Evolutionary conservation across 208 protist genomes (phyloP), one percentile per base, ranked within the genome.

Genomic region (Trypanosoma boissoni): DNA sequence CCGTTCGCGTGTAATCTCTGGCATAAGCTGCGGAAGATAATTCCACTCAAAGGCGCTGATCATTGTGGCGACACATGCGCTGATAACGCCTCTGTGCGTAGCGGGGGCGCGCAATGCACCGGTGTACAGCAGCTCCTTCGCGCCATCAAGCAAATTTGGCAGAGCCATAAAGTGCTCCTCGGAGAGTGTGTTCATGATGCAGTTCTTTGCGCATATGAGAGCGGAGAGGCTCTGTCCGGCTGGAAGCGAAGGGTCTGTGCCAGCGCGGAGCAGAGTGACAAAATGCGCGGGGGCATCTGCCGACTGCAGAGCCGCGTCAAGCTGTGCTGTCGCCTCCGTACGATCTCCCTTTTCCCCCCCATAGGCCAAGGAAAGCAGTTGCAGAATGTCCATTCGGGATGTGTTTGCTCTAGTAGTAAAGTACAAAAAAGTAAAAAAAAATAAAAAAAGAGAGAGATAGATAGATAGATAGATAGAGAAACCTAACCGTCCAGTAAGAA

Each of bases 181-280:
- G 12, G 69, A 60, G 5, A 91, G 61, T n/a, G 61, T 78, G 59
- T 87, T 61, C 43, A 86, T 45, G 28, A 95, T 58, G 26, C 66
- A 83, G 56, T 95, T 95, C 50, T 95, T 95, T 21, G 78, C 86
- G 61, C 83, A 92, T 31, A 95, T 62, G 0, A 95, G 83, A 3
- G 86, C 83, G 1, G 79, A 86, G 32, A 95, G 77, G 24, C 78
- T 86, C 51, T 88, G 83, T 41, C 86, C 78, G 0, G 72, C 23
- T 16, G 80, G 74, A 10, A 86, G 36, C 1, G 75, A 34, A 9
- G 68, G 23, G 43, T 91, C 64, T 12, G 78, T 55, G 37, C 85
- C 86, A 32, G 77, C 74, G 6, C 70, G 72, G 3, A 95, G 45
- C 16, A 95, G 62, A n/a, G 48, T 29, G n/a, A 91, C 41, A 16